Conservation (phyloP, 495 filamentous ascomycete species). For the Endocarpon pusillum region DNA sequence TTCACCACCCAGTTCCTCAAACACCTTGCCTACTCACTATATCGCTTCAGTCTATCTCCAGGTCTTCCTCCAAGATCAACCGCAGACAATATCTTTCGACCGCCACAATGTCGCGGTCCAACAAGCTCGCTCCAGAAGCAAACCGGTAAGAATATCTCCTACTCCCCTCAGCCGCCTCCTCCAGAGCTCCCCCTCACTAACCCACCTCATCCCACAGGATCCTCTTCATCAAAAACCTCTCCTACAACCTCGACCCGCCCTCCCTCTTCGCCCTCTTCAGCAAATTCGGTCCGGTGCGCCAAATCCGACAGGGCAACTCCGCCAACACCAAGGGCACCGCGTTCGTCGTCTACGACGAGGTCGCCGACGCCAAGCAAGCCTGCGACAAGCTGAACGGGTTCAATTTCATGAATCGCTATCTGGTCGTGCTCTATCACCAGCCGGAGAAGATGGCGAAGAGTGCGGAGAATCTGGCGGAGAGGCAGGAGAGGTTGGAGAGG, state of each 20-base stretch:
- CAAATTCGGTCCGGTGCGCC: constrained; percentile 84
- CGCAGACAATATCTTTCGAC: constrained; percentile 5
- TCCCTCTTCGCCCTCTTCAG: constrained; percentile 90
- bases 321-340: constrained; percentile 95
- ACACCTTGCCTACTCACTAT: no score
- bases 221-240: constrained; percentile 97
- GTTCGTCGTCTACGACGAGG: constrained; percentile 98
- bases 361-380: constrained; percentile 95
- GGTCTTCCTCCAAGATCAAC: constrained; percentile 4
- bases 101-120: constrained; percentile 35
- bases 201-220: constrained; percentile 35
- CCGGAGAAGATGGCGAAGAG: constrained; percentile 90
- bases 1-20: no score
- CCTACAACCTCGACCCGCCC: constrained; percentile 90
- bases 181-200: background rate
- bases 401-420: constrained; percentile 99
- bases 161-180: constrained; percentile 20
- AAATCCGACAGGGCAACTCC: constrained; percentile 96
- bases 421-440: constrained; percentile 97
- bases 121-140: constrained; percentile 94
- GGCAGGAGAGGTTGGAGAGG: constrained; percentile 93
- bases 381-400: constrained; percentile 99
- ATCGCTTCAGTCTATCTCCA: no score
- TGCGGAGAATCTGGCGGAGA: constrained; percentile 84
- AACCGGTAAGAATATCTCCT: constrained; percentile 53